Evolutionary conservation across 2,329 filamentous ascomycete species (phyloP).

Genomic region (Aspergillus tamarii): DNA sequence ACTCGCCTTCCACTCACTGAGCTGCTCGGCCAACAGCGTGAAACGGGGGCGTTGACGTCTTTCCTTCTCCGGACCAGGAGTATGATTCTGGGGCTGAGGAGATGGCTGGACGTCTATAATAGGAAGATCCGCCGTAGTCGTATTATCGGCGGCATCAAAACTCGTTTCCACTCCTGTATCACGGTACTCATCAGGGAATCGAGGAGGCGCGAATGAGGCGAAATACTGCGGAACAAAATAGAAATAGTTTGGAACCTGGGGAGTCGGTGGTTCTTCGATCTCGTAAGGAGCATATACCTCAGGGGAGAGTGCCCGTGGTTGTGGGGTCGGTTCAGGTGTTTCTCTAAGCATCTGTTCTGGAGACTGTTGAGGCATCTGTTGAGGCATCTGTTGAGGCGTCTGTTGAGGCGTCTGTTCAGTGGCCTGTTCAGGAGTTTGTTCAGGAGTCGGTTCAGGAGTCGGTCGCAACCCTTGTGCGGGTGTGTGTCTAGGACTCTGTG

Average conservation of each 20-base stretch:
- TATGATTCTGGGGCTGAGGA: not conserved
- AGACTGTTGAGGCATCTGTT: not conserved
- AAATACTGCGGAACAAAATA: not conserved
- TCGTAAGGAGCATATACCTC: constrained; percentile 26
- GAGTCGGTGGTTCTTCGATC: constrained; percentile 23
- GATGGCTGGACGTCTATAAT: not conserved
- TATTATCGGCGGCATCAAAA: not conserved
- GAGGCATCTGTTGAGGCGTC: too few relatives aligned
- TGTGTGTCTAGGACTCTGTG: not conserved
- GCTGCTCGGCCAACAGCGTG: constrained; percentile 64
- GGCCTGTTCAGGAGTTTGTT: not conserved
- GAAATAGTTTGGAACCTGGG: constrained; percentile 12
- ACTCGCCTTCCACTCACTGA: constrained; percentile 65
- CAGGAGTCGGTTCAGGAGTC: not conserved
- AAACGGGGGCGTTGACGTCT: constrained; percentile 55
- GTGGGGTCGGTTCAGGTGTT: not conserved
- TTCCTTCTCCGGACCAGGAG: constrained; percentile 11
- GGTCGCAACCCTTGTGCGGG: not conserved
- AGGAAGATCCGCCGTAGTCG: not conserved
- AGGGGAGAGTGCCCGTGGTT: not conserved
- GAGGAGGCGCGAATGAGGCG: not conserved
- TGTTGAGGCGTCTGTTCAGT: not conserved
- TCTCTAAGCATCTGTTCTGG: not conserved
- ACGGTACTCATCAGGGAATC: constrained; percentile 2
- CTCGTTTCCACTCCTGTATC: constrained; percentile 2